These are phyloP conservation scores for Lolium multiflorum DNA, from an alignment of 176 grass and related monocot genomes.

Conservation along the genomic window DNA sequence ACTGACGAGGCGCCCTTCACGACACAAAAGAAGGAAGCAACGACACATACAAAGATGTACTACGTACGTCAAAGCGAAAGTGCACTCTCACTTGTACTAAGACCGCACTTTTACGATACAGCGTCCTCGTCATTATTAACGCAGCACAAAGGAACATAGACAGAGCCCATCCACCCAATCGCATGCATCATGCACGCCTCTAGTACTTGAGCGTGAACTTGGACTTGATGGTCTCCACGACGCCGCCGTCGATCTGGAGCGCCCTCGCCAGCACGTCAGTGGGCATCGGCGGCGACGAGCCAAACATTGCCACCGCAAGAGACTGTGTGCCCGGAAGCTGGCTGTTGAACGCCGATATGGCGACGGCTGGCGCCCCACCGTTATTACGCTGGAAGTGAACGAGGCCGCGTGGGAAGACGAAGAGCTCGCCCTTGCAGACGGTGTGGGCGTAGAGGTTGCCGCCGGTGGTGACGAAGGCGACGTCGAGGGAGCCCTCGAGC, in stretches of 20 bases:
- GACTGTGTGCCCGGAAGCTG: conserved; percentile 65
- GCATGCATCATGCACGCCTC: background rate
- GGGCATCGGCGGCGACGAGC: conserved; percentile 47
- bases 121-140: conserved; percentile 2
- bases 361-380: conserved; percentile 33
- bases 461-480: background rate
- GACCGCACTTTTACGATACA: background rate
- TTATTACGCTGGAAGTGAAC: conserved; percentile 8
- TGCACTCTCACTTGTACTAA: background rate
- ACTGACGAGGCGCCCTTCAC: too few species aligned
- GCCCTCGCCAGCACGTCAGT: conserved; percentile 56
- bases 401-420: background rate
- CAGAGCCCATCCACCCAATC: background rate
- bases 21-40: too few species aligned
- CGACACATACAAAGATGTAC: too few species aligned
- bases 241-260: conserved; percentile 56
- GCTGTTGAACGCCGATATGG: conserved; percentile 69
- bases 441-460: background rate
- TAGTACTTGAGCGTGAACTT: conserved; percentile 43
- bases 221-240: conserved; percentile 63
- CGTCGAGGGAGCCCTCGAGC: background rate
- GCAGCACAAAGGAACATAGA: background rate
- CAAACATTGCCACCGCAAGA: conserved; percentile 54
- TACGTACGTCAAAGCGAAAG: too few species aligned
- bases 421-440: background rate